Conservation (phyloP, 345 rosid species). For the Moricandia arvensis region DNA sequence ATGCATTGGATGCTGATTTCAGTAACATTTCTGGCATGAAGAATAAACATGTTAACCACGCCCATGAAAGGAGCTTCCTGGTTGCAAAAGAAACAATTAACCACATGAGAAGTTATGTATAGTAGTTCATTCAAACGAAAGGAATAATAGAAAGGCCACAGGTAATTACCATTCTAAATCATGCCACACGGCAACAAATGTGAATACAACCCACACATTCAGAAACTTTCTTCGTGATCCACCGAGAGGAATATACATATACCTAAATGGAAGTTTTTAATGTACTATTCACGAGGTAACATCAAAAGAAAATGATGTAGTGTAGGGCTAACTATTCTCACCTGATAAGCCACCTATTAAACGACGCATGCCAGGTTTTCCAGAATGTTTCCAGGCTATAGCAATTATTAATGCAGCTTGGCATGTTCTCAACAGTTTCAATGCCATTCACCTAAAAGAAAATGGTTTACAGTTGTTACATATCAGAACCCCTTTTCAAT, state of each 20-base stretch:
- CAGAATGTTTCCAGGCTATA: constrained; percentile 83
- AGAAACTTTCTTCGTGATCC: constrained; percentile 82
- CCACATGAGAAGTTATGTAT: constrained; percentile 21
- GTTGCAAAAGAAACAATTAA: constrained; percentile 34
- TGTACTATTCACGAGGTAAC: neutral
- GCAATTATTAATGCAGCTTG: constrained; percentile 89
- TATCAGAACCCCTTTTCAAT: constrained; percentile 2
- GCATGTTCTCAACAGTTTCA: constrained; percentile 92
- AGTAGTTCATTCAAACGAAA: constrained; percentile 1
- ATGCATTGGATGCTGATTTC: constrained; percentile 67
- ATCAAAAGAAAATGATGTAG: neutral
- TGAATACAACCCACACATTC: constrained; percentile 86
- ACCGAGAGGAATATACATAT: constrained; percentile 95
- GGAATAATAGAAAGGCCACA: constrained; percentile 6
- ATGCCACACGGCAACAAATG: constrained; percentile 97
- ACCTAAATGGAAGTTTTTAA: constrained; percentile 47
- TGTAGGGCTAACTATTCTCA: constrained; percentile 30
- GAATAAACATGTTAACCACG: constrained; percentile 95
- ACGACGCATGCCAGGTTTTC: constrained; percentile 99
- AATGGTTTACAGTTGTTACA: neutral
- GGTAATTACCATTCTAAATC: constrained; percentile 85
- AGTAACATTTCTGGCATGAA: constrained; percentile 86
- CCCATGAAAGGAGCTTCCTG: constrained; percentile 99
- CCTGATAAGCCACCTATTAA: constrained; percentile 99
- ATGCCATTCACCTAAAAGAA: constrained; percentile 67